These are phyloP conservation scores for Marasmius sp. DNA, from an alignment of 1,284 basidiomycete genomes.

Conservation along the genomic window DNA sequence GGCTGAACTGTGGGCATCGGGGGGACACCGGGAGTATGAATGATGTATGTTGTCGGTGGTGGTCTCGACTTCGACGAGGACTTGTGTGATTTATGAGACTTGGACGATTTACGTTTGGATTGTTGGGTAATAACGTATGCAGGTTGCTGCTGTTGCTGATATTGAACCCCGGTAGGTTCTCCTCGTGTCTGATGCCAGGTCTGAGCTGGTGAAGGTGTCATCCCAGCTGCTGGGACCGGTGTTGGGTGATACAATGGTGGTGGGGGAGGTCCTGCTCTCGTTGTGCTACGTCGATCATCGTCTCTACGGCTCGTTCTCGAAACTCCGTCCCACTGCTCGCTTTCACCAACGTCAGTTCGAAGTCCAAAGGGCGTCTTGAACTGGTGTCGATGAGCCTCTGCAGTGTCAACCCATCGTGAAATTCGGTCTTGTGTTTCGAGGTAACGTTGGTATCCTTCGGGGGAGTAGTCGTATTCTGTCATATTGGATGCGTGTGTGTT, in stretches of 20 bases:
- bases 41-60: slow-evolving; percentile 4
- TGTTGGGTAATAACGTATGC: slow-evolving; percentile 2
- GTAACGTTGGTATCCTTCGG: slow-evolving; percentile 13
- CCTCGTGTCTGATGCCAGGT: not conserved
- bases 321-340: slow-evolving; percentile 6
- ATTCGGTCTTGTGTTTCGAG: slow-evolving; percentile 11
- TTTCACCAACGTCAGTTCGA: slow-evolving; percentile 9
- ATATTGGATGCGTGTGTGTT: not conserved
- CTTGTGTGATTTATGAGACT: slow-evolving; percentile 7
- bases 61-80: slow-evolving; percentile 5
- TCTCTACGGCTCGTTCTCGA: not conserved
- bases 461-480: slow-evolving; percentile 17
- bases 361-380: slow-evolving; percentile 9
- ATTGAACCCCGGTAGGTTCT: not conserved
- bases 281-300: slow-evolving; percentile 1
- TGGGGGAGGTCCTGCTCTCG: not conserved
- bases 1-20: not conserved
- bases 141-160: not conserved
- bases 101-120: not conserved
- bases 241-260: not conserved
- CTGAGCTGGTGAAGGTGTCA: not conserved
- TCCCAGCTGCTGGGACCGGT: not conserved
- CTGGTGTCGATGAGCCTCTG: slow-evolving; percentile 9
- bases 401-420: slow-evolving; percentile 12
- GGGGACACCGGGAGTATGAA: slow-evolving; percentile 1